Percentiles rank a stretch among this genome's conserved stretches.
These are phyloP conservation scores for Glomus cerebriforme DNA, from an alignment of 192 early-diverging fungal genomes.

Conservation along the genomic window DNA sequence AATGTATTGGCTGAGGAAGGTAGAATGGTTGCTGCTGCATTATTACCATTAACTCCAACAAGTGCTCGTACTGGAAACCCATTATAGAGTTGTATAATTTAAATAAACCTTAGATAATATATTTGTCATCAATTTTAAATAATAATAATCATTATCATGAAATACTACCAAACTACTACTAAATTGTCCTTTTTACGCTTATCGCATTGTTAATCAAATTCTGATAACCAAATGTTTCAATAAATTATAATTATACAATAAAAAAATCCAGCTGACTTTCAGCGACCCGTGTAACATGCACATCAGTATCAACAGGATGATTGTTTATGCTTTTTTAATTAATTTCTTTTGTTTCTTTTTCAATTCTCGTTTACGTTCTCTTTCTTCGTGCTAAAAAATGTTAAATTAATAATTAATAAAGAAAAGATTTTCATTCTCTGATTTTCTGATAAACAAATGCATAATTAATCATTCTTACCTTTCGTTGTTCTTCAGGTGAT, in stretches of 20 bases:
- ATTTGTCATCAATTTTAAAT: too few relatives aligned
- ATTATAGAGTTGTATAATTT: neutral
- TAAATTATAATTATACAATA: too few relatives aligned
- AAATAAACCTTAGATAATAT: too few relatives aligned
- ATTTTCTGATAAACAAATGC: neutral
- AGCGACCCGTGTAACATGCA: too few relatives aligned
- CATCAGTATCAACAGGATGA: neutral
- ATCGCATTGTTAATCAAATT: too few relatives aligned
- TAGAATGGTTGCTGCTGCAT: constrained; percentile 55
- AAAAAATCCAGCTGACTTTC: too few relatives aligned
- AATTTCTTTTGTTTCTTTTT: constrained; percentile 24
- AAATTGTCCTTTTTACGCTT: too few relatives aligned
- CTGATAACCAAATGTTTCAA: too few relatives aligned
- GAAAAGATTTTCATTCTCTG: neutral
- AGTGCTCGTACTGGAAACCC: neutral
- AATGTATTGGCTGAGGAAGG: constrained; percentile 64
- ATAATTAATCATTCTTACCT: neutral
- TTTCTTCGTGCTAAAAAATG: constrained; percentile 3
- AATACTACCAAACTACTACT: too few relatives aligned
- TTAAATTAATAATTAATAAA: neutral
- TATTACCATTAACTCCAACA: constrained; percentile 52
- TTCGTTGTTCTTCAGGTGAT: constrained; percentile 20
- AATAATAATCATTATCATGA: neutral
- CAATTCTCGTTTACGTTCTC: constrained; percentile 6
- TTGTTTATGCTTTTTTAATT: neutral